These are phyloP conservation scores for Diplodia sapinea DNA, from an alignment of 2,329 filamentous ascomycete genomes.

Conservation along the genomic window DNA sequence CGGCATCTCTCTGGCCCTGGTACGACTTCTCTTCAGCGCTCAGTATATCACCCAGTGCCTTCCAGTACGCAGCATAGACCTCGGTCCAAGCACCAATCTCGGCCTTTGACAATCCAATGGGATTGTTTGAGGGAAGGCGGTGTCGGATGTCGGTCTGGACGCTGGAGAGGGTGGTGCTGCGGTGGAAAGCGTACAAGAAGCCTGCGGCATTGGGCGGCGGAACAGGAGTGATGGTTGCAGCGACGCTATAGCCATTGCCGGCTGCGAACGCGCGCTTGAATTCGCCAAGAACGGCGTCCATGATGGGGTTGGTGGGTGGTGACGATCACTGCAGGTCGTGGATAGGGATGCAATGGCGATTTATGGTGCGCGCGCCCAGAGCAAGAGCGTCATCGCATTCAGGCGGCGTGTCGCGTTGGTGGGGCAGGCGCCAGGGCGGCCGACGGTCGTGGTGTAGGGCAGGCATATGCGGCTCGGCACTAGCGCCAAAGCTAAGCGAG, in stretches of 20 bases:
- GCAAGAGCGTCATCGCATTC: constrained; percentile 2
- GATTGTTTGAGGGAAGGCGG: constrained; percentile 63
- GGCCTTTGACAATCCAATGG: constrained; percentile 63
- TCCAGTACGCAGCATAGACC: constrained; percentile 84
- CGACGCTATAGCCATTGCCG: constrained; percentile 73
- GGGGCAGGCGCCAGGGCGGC: background rate
- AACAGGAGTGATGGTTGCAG: constrained; percentile 75
- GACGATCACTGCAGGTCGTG: constrained; percentile 3
- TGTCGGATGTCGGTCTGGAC: constrained; percentile 74
- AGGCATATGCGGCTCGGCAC: constrained; percentile 26
- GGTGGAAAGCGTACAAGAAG: constrained; percentile 72
- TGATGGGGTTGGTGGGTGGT: background rate
- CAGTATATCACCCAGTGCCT: constrained; percentile 75
- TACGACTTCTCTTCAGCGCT: constrained; percentile 64
- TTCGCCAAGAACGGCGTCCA: constrained; percentile 64
- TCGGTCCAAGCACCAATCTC: constrained; percentile 86
- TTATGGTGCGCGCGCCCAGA: background rate
- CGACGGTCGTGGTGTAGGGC: constrained; percentile 9
- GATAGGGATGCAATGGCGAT: background rate
- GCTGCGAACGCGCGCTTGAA: constrained; percentile 72
- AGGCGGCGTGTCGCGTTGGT: constrained; percentile 22
- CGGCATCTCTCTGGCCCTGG: constrained; percentile 55
- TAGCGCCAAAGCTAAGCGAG: constrained; percentile 31
- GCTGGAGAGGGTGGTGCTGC: constrained; percentile 70
- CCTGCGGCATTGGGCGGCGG: constrained; percentile 66